phyloP scores from a whole-genome alignment of 2,329 filamentous ascomycete species.

The Cryphonectria naterciae region DNA sequence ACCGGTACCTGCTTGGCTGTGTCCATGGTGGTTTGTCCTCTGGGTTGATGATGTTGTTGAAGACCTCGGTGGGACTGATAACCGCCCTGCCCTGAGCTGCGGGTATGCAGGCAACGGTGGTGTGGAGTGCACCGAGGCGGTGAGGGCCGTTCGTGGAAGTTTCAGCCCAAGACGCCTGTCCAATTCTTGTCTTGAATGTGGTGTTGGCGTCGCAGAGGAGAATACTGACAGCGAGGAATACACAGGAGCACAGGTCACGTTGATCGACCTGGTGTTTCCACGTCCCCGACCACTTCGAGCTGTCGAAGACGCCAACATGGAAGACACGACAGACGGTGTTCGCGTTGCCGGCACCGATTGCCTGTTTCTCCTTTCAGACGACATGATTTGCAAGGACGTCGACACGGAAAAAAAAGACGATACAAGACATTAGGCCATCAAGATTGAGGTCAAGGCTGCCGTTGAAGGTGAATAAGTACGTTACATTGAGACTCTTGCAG shows the following conservation, averaged over 20 bases:
- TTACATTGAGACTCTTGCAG: background rate
- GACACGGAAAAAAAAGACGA: background rate
- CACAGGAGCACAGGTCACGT: background rate
- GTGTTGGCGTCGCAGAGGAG: conserved; percentile 14
- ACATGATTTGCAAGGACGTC: conserved; percentile 9
- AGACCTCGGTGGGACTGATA: conserved; percentile 12
- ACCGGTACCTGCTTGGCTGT: background rate
- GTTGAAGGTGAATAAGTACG: background rate
- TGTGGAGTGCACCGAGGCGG: conserved; percentile 16
- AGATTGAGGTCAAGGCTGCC: background rate
- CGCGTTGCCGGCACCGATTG: conserved; percentile 13
- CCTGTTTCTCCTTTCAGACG: conserved; percentile 1
- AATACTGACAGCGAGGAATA: conserved; percentile 24
- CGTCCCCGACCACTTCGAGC: conserved; percentile 11
- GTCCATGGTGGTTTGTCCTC: conserved; percentile 9
- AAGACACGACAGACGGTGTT: conserved; percentile 19
- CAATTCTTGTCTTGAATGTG: conserved; percentile 8
- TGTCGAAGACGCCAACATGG: conserved; percentile 1
- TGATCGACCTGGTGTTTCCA: conserved; percentile 14
- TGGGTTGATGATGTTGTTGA: conserved; percentile 8
- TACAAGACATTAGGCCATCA: background rate
- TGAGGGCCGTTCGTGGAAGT: background rate
- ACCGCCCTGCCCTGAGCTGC: conserved; percentile 5
- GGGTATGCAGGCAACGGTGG: conserved; percentile 21
- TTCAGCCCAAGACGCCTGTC: background rate